phyloP scores from a whole-genome alignment of 1,139 yeast species.

The Debaryomyces udenii region DNA sequence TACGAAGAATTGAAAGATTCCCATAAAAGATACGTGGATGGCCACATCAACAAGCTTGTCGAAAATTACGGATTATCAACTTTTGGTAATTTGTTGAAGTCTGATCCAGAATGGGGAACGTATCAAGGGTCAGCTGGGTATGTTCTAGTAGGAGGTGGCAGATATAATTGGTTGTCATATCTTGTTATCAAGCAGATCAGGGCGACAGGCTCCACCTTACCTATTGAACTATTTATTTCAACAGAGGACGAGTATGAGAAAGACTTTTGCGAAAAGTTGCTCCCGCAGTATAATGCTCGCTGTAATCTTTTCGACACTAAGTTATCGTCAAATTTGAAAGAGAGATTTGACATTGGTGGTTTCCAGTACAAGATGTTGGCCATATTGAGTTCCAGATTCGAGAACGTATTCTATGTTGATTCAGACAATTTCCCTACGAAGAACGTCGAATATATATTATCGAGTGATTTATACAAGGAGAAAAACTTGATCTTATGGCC shows the following conservation, averaged over 20 bases:
- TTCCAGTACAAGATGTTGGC: constrained; percentile 69
- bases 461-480: constrained; percentile 40
- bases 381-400: constrained; percentile 58
- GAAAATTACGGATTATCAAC: constrained; percentile 36
- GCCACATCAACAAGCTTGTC: constrained; percentile 34
- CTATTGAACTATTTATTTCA: constrained; percentile 57
- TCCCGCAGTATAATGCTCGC: constrained; percentile 55
- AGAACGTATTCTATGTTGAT: constrained; percentile 62
- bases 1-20: constrained; percentile 33
- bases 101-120: constrained; percentile 40
- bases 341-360: constrained; percentile 48
- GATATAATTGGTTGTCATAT: constrained; percentile 48
- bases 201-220: constrained; percentile 41
- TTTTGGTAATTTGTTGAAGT: constrained; percentile 39
- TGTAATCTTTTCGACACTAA: constrained; percentile 52
- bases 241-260: constrained; percentile 49
- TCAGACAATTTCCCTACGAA: constrained; percentile 67
- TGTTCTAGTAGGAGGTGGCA: constrained; percentile 49
- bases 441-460: constrained; percentile 55
- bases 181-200: constrained; percentile 47
- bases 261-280: constrained; percentile 53
- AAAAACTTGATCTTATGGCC: constrained; percentile 55
- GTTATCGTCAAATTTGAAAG: constrained; percentile 26
- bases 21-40: constrained; percentile 34
- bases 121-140: constrained; percentile 43